These are phyloP conservation scores for Phytophthora rubi DNA, from an alignment of 352 stramenopile species.

Conservation along the genomic window DNA sequence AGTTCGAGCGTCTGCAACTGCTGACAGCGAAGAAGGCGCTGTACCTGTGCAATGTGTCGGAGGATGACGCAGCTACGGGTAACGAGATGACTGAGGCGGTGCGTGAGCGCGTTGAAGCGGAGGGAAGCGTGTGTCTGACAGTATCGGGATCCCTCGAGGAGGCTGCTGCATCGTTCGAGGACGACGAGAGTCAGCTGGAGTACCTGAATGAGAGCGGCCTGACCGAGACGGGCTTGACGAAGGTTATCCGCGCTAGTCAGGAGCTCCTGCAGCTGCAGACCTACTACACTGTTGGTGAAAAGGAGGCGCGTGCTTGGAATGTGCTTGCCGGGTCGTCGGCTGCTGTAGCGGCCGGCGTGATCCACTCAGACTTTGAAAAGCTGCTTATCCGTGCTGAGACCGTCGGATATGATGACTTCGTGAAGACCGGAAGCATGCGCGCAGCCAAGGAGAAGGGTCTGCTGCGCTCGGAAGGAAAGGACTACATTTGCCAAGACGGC, in stretches of 20 bases:
- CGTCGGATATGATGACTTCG: constrained; percentile 96
- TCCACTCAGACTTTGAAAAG: constrained; percentile 91
- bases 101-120: constrained; percentile 63
- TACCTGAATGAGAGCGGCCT: constrained; percentile 92
- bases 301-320: constrained; percentile 87
- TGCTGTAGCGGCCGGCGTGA: constrained; percentile 74
- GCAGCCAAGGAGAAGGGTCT: constrained; percentile 94
- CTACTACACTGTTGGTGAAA: constrained; percentile 96
- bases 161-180: constrained; percentile 79
- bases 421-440: constrained; percentile 93
- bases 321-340: constrained; percentile 79
- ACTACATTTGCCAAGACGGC: constrained; percentile 98
- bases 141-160: constrained; percentile 85
- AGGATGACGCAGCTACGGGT: constrained; percentile 92
- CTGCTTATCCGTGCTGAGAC: constrained; percentile 93
- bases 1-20: constrained; percentile 84
- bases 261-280: constrained; percentile 95
- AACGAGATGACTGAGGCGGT: constrained; percentile 94
- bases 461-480: constrained; percentile 96
- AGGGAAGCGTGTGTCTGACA: constrained; percentile 73
- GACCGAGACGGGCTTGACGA: constrained; percentile 76
- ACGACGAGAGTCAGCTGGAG: constrained; percentile 92
- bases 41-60: constrained; percentile 97
- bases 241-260: constrained; percentile 91
- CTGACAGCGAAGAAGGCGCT: constrained; percentile 95